Base-by-base conservation (phyloP, 805 yeast genomes). In the Saccharomycopsis capsularis region DNA sequence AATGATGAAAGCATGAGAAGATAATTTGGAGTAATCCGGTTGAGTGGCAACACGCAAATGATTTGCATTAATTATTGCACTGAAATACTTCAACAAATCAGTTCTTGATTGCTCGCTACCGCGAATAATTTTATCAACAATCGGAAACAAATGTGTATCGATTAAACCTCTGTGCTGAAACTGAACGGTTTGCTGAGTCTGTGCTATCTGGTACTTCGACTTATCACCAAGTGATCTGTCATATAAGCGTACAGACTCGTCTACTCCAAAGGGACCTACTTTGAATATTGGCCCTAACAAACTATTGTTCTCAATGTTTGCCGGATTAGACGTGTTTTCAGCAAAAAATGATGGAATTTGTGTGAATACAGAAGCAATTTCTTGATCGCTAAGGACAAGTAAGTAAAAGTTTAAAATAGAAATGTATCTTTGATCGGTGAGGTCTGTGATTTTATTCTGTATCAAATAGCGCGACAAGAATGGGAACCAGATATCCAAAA, bases 11-110 rank as follows among this genome's bases (percentile, higher is more conserved):
- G 88, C 88, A 67, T 91, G 88, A 5, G 86, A 72, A 1, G 95
- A 81, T 44, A 85, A 68, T 49, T 78, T 75, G 15, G 71, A 68
- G 11, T 78, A 75, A 57, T 83, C 81, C 2, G 90, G 83, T 62
- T 86, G 95, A 55, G 83, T 80, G 46, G 96, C 96, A 57, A 87
- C 76, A 66, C 98, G 79, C 56, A 87, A 74, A 64, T 89, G 97
- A 61, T 90, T 89, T 44, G 76, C 73, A 58, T 91, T 86, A n/a
- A 87, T 75, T 37, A 88, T 72, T 24, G 73, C 74, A 1, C 85
- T 83, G 64, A 90, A 79, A 71, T 82, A 89, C 42, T 71, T 66
- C 56, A 93, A 66, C 44, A 90, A 60, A 37, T 69, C 80, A 34
- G 69, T 68, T 53, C 98, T 75, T 0, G 95, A 75, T 11, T 68